Percentiles rank a stretch among this genome's conserved stretches.
These are phyloP conservation scores for Gnetum montanum DNA, from an alignment of 75 land plant species.

Conservation along the genomic window DNA sequence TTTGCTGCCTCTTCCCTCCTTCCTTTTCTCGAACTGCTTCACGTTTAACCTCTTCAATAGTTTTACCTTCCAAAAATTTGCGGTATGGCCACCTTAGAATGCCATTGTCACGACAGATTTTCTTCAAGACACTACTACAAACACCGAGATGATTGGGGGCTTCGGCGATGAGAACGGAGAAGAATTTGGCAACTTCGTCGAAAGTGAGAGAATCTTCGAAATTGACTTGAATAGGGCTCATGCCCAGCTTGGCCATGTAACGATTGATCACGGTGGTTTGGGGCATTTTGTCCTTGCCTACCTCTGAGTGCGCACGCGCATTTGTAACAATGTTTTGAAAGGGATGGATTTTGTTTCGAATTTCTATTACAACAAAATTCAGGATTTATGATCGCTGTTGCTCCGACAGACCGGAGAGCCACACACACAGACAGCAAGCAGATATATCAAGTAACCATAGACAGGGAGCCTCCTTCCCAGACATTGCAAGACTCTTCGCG, in stretches of 20 bases:
- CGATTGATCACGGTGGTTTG: background rate
- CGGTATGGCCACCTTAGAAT: constrained; percentile 67
- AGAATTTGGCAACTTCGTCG: constrained; percentile 43
- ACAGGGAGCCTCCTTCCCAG: no score
- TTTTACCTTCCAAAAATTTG: constrained; percentile 42
- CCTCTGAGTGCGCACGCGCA: no score
- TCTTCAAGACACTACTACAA: constrained; percentile 42
- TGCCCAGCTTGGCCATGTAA: background rate
- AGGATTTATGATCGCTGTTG: no score
- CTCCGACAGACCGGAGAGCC: no score
- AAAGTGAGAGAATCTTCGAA: constrained; percentile 27
- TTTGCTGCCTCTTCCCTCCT: constrained; percentile 3
- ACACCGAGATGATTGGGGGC: constrained; percentile 50
- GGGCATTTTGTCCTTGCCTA: no score
- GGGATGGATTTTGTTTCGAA: no score
- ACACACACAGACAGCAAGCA: no score
- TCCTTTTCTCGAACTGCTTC: constrained; percentile 27
- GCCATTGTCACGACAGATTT: constrained; percentile 61
- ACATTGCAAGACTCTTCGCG: no score
- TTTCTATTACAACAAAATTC: no score
- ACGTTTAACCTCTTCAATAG: constrained; percentile 34
- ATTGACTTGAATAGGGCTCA: background rate
- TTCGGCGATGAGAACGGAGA: constrained; percentile 44
- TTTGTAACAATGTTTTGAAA: no score
- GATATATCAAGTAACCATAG: no score